A percentile compares a stretch with the other conserved stretches of the same genome.
Conservation (phyloP, 768 basidiomycete species). For the Naematelia encephala region DNA sequence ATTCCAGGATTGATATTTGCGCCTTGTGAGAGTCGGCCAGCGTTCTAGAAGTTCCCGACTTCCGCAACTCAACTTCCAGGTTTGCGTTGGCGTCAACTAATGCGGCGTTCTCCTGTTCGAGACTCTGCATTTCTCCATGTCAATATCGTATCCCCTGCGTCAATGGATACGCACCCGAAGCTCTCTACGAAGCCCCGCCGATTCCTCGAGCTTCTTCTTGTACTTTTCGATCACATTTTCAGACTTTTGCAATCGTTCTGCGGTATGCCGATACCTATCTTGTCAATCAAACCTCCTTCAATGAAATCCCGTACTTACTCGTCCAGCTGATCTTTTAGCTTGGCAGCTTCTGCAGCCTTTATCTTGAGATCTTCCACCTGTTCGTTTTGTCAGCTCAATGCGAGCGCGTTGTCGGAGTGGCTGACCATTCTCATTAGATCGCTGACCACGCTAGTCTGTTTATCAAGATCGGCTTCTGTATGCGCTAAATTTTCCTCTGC, state of each 20-base stretch:
- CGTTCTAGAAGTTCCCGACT: conserved; percentile 78
- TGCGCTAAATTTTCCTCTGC: conserved; percentile 86
- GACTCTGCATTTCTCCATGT: conserved; percentile 64
- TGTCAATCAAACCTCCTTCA: not conserved
- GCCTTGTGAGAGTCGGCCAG: conserved; percentile 88
- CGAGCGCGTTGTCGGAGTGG: not conserved
- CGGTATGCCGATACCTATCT: conserved; percentile 78
- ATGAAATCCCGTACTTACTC: conserved; percentile 60
- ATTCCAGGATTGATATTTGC: conserved; percentile 77
- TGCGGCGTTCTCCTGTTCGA: conserved; percentile 89
- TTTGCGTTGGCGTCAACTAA: conserved; percentile 87
- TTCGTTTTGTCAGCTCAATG: not conserved
- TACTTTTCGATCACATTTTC: conserved; percentile 99
- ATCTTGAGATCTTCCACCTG: conserved; percentile 71
- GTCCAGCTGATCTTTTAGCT: conserved; percentile 88
- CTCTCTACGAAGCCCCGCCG: conserved; percentile 60
- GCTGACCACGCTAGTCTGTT: conserved; percentile 63
- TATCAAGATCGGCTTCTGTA: conserved; percentile 78
- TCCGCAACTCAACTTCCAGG: conserved; percentile 87
- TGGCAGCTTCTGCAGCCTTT: conserved; percentile 70
- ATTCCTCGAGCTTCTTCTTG: conserved; percentile 95
- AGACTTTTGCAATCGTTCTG: conserved; percentile 85
- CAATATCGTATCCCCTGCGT: too few relatives aligned
- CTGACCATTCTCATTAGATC: conserved; percentile 68
- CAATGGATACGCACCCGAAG: conserved; percentile 49